phyloP scores from a whole-genome alignment of 139 green algal species.

The Asterochloris sp. region DNA sequence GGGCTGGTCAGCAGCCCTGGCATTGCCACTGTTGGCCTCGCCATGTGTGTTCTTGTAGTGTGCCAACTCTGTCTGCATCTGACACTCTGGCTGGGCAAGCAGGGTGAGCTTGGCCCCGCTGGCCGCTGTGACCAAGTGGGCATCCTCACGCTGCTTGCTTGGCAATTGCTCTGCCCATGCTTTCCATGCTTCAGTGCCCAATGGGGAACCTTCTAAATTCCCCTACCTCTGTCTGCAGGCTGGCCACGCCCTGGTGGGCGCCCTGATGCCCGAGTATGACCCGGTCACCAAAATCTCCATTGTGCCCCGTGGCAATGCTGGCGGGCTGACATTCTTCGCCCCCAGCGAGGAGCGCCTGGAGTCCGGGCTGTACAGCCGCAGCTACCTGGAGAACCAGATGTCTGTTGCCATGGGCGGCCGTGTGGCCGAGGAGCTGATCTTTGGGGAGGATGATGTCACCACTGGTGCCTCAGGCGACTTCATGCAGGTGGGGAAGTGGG shows the following conservation, averaged over 20 bases:
- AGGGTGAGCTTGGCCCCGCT: no score
- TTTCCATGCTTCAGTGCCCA: neutral
- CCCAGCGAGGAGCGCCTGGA: conserved; percentile 89
- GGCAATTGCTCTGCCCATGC: neutral
- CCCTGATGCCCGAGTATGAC: conserved; percentile 99
- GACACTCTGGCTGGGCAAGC: no score
- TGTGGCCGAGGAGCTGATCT: conserved; percentile 99
- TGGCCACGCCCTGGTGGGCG: conserved; percentile 91
- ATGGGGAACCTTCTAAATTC: neutral
- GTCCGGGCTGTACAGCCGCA: conserved; percentile 82
- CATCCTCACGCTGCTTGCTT: neutral
- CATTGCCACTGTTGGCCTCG: no score
- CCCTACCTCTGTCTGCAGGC: conserved; percentile 41
- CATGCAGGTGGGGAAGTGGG: conserved; percentile 57
- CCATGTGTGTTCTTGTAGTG: no score
- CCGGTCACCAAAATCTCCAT: conserved; percentile 99
- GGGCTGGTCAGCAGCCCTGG: no score
- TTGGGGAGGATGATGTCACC: conserved; percentile 94
- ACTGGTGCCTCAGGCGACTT: conserved; percentile 94
- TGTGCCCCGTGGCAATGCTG: conserved; percentile 90
- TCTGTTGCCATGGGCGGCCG: conserved; percentile 88
- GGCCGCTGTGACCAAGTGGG: no score
- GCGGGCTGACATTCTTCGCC: conserved; percentile 95
- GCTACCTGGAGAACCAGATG: conserved; percentile 93
- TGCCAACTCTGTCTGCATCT: no score